phyloP scores from a whole-genome alignment of 805 yeast genomes.

The Kazachstania martiniae region DNA sequence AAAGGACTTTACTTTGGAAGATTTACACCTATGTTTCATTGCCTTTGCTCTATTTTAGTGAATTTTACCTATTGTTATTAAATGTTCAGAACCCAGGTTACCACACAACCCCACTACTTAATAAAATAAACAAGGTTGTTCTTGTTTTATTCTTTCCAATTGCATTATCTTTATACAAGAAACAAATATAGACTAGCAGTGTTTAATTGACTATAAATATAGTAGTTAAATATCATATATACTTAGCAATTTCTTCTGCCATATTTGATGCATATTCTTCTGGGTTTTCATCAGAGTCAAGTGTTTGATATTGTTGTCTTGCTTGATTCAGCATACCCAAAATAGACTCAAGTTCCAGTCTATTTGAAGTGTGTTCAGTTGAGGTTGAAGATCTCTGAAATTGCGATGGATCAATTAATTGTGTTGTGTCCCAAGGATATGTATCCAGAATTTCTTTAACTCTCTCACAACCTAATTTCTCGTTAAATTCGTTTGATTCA shows the following conservation, averaged over 20 bases:
- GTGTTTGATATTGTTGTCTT: constrained; percentile 8
- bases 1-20: constrained; percentile 11
- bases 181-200: constrained; percentile 2
- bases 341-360: constrained; percentile 3
- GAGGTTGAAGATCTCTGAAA: too few species aligned
- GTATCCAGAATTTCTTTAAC: constrained; percentile 37
- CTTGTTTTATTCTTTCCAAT: constrained; percentile 20
- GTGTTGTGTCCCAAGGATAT: constrained; percentile 33
- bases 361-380: neutral
- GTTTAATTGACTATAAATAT: neutral
- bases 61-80: constrained; percentile 21
- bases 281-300: constrained; percentile 9
- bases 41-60: constrained; percentile 23
- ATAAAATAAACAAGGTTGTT: constrained; percentile 15
- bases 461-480: constrained; percentile 34
- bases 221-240: constrained; percentile 1
- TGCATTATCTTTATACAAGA: constrained; percentile 15
- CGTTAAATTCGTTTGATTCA: constrained; percentile 33
- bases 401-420: neutral
- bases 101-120: constrained; percentile 18
- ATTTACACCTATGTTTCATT: constrained; percentile 11
- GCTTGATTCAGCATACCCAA: constrained; percentile 13
- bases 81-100: constrained; percentile 18
- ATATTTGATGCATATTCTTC: constrained; percentile 13
- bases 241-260: constrained; percentile 15